Evolutionary conservation across 2,329 filamentous ascomycete genomes (phyloP), one percentile per base, ranked within the genome.

Genomic region (Exophiala sideris): DNA sequence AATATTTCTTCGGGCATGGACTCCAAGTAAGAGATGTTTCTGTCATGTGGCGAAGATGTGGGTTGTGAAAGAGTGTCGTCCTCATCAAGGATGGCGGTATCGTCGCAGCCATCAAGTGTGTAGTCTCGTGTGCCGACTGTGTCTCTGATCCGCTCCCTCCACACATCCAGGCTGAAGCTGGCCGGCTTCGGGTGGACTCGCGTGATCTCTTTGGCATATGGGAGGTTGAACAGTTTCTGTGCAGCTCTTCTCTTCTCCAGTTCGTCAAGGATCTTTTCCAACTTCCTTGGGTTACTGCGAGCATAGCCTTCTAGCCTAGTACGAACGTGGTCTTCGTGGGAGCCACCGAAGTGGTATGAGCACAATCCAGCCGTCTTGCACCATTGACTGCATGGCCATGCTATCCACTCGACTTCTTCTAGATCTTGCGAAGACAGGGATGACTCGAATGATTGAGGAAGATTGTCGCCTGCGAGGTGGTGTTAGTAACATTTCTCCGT

Each of bases 1-100:
- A 67, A 59, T 18, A 68, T 64, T 52, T 68, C 66, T 33, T 61
- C 57, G 1, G 66, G 66, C 49, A 64, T 58, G 20, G 44, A 52
- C 34, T 62, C 60, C 21, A 62, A 40, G 10, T 35, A 56, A 20
- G 57, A 56, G 21, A 48, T 21, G 3, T 35, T 29, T 11, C 33
- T 20, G 9, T 41, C 18, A 8, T 21, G 39, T 2, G 46, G 18
- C 11, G 12, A 38, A 9, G 18, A 20, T 14, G 53, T 45, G 10
- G 11, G 10, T n/a, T 47, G 47, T 16, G 50, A 48, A 5, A 52
- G 18, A 16, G 36, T 35, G n/a, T 62, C 59, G 16, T 62, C 59
- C 14, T 45, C 50, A 45, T 61, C 60, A 38, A 56, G 45, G 33
- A 62, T 62, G 10, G 57, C 59, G 10, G 48, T 56, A 14, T 59